Evolutionary conservation across 805 yeast genomes (phyloP), one percentile per base, ranked within the genome.

Genomic region (Blastobotrys attinorum): DNA sequence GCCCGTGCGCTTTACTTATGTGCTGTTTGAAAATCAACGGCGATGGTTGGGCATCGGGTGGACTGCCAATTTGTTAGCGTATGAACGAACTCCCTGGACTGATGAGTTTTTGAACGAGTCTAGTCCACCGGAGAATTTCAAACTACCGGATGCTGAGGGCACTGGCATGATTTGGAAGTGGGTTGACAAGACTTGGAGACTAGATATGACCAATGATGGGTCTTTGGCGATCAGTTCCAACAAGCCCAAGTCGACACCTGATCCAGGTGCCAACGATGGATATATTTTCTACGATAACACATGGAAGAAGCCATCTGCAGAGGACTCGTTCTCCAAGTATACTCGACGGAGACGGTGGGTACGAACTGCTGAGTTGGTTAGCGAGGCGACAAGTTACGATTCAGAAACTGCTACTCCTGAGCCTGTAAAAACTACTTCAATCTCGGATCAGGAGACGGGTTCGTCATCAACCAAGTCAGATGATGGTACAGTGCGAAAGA

Each of bases 11-110:
- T 92, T 89, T 63, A 89, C 97, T 3, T 90, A 86, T 63, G 97
- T 87, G 1, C 70, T 92, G 8, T 89, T 81, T 62, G 98, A 90
- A 61, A 90, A 90, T 61, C 97, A 90, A 67, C 78, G 98, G 58
- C 79, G 94, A 56, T 90, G 98, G 98, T 71, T 90, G 32, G 97
- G 97, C 11, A 85, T 90, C 54, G 98, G 98, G 10, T 90, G 98
- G 98, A 90, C 97, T 0, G 72, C 94, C 13, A 88, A 88, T 58
- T 71, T 92, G 59, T 71, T 92, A 49, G 81, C 94, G 40, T 90
- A 90, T 59, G 98, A 90, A 65, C 75, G 98, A 59, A 81, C 95
- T 0, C 82, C 97, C 3, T 90, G 97, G 97, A 89, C 97, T 0
- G 98, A 90, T 60, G 97, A 89, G 61, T 89, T 88, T 58, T 69